Percentiles rank a stretch among this genome's conserved stretches.
These are phyloP conservation scores for Rhytidiadelphus loreus DNA, from an alignment of 225 moss, liverwort and hornwort species.

Conservation along the genomic window DNA sequence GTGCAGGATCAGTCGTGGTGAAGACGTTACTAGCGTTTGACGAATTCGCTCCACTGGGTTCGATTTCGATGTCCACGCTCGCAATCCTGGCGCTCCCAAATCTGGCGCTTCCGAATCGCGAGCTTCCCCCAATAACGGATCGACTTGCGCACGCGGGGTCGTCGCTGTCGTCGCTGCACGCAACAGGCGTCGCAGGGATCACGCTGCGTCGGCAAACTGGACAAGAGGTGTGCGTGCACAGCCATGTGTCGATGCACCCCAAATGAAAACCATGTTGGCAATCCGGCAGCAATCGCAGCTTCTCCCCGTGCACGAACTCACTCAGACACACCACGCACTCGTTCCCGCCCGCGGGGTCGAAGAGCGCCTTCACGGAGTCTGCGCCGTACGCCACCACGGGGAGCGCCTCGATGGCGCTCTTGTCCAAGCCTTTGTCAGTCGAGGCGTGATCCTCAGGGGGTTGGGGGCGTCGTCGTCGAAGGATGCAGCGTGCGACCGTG, in stretches of 20 bases:
- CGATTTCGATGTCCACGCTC: slow-evolving; percentile 32
- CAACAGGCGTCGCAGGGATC: neutral
- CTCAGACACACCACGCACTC: slow-evolving; percentile 80
- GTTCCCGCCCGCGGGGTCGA: slow-evolving; percentile 14
- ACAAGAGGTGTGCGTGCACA: slow-evolving; percentile 64
- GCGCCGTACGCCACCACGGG: slow-evolving; percentile 52
- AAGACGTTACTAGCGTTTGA: neutral
- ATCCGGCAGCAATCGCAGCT: slow-evolving; percentile 51
- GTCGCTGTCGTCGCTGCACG: neutral
- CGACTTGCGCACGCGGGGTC: neutral
- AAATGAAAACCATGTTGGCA: slow-evolving; percentile 82
- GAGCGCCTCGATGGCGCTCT: slow-evolving; percentile 55
- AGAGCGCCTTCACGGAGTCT: neutral
- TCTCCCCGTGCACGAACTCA: slow-evolving; percentile 46
- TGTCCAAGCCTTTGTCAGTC: slow-evolving; percentile 38
- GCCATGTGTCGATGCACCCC: slow-evolving; percentile 65
- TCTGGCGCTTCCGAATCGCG: slow-evolving; percentile 27
- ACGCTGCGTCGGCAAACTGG: slow-evolving; percentile 58
- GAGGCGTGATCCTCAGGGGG: neutral
- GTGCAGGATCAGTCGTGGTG: neutral
- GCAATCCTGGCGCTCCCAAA: slow-evolving; percentile 36
- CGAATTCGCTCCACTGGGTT: neutral
- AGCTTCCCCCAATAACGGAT: neutral
- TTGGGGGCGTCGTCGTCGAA: slow-evolving; percentile 16
- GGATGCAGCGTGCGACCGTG: slow-evolving; percentile 34